phyloP scores from a whole-genome alignment of 768 basidiomycete genomes.

The Tricholoma sp. region DNA sequence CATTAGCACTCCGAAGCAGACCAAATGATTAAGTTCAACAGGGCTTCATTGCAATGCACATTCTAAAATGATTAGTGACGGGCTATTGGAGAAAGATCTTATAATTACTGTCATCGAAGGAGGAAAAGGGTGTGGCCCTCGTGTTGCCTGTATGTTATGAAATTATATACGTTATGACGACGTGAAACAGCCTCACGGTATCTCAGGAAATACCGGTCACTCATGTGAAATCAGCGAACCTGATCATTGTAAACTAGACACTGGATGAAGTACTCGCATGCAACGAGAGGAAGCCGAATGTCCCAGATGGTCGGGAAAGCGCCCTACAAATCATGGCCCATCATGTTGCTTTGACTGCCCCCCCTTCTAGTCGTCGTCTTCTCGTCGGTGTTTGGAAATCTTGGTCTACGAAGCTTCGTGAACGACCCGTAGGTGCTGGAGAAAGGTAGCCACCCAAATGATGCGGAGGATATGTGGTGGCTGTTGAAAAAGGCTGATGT shows the following conservation, averaged over 20 bases:
- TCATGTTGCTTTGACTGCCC: slow-evolving; percentile 53
- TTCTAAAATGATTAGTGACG: no score
- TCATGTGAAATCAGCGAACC: slow-evolving; percentile 6
- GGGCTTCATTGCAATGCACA: neutral
- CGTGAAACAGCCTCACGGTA: slow-evolving; percentile 5
- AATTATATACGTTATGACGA: slow-evolving; percentile 13
- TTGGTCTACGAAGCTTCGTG: slow-evolving; percentile 34
- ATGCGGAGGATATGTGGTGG: slow-evolving; percentile 39
- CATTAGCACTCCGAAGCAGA: no score
- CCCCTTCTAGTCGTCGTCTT: slow-evolving; percentile 52
- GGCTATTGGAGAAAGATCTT: neutral
- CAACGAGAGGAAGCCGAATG: neutral
- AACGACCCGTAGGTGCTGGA: slow-evolving; percentile 41
- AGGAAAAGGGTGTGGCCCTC: slow-evolving; percentile 6
- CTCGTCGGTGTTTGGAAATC: slow-evolving; percentile 43
- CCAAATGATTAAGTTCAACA: neutral
- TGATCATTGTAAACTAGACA: neutral
- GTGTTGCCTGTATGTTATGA: neutral
- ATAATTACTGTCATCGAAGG: neutral
- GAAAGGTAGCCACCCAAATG: slow-evolving; percentile 45
- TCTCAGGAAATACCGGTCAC: neutral
- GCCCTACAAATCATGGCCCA: neutral
- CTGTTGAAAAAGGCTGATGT: slow-evolving; percentile 30
- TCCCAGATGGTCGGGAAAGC: neutral
- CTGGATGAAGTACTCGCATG: slow-evolving; percentile 2